phyloP scores from a whole-genome alignment of 257 asterid genomes.

The Nicotiana undulata region DNA sequence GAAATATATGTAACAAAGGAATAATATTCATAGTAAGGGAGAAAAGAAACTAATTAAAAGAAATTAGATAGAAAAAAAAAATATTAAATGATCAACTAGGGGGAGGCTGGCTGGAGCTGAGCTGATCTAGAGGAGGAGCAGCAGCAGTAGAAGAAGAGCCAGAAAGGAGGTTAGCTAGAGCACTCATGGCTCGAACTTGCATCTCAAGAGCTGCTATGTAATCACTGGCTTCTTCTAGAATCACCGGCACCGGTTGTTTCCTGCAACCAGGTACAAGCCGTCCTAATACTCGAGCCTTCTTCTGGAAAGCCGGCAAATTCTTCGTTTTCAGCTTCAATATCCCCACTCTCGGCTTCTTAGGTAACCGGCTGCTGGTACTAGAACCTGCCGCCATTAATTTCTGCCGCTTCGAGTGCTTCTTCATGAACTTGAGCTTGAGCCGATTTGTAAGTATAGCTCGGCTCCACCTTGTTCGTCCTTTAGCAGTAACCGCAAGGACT shows the following conservation, averaged over 20 bases:
- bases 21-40: slow-evolving; percentile 14
- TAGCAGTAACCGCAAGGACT: slow-evolving; percentile 71
- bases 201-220: slow-evolving; percentile 91
- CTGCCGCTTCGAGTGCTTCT: slow-evolving; percentile 52
- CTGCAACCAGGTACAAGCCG: slow-evolving; percentile 90
- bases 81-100: slow-evolving; percentile 27
- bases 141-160: slow-evolving; percentile 33
- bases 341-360: slow-evolving; percentile 58
- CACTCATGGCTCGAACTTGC: slow-evolving; percentile 96
- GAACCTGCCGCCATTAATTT: slow-evolving; percentile 27
- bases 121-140: slow-evolving; percentile 28
- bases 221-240: slow-evolving; percentile 81
- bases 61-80: slow-evolving; percentile 11
- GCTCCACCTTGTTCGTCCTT: slow-evolving; percentile 90
- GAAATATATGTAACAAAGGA: slow-evolving; percentile 12
- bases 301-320: slow-evolving; percentile 70
- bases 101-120: slow-evolving; percentile 29
- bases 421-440: slow-evolving; percentile 70
- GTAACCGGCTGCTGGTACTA: slow-evolving; percentile 43
- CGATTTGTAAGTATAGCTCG: slow-evolving; percentile 67
- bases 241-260: slow-evolving; percentile 77
- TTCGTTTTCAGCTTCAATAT: slow-evolving; percentile 55
- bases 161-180: slow-evolving; percentile 71
- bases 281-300: slow-evolving; percentile 60
- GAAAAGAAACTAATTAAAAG: slow-evolving; percentile 14